Evolutionary conservation across 2,329 filamentous ascomycete genomes (phyloP).

Genomic region (Didymosphaeria variabile): DNA sequence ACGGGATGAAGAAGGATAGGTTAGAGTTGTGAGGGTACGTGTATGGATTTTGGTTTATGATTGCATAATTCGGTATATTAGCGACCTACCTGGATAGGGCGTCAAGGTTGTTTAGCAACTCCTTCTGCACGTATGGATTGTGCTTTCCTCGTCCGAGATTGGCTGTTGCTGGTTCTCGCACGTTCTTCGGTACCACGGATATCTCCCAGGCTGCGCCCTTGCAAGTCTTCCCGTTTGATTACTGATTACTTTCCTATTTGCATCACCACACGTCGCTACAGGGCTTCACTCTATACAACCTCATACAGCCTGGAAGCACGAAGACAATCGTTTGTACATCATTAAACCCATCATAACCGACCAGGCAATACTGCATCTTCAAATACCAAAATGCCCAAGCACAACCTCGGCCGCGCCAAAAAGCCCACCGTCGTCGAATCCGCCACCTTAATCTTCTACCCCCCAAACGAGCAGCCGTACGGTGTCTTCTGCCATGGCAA

Average conservation of each 20-base stretch:
- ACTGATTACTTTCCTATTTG: too few relatives aligned
- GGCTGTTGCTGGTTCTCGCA: conserved; percentile 2
- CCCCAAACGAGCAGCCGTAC: conserved; percentile 48
- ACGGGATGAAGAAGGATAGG: background rate
- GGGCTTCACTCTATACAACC: too few relatives aligned
- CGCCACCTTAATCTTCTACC: conserved; percentile 26
- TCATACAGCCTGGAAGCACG: too few relatives aligned
- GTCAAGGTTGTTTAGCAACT: background rate
- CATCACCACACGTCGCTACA: too few relatives aligned
- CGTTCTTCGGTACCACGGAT: background rate
- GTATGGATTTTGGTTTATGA: background rate
- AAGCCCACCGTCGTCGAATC: background rate
- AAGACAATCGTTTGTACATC: too few relatives aligned
- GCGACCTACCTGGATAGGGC: background rate
- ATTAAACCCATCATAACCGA: too few relatives aligned
- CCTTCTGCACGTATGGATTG: background rate
- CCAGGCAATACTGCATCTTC: background rate
- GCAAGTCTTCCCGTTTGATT: too few relatives aligned
- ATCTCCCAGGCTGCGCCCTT: background rate
- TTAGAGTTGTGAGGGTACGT: conserved; percentile 18
- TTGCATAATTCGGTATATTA: background rate
- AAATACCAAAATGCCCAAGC: conserved; percentile 12
- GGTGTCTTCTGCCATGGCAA: conserved; percentile 67
- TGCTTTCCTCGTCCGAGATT: background rate
- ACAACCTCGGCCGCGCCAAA: conserved; percentile 3